These are phyloP conservation scores for Parachaetomium inaequale DNA, from an alignment of 495 filamentous ascomycete genomes.

Conservation along the genomic window DNA sequence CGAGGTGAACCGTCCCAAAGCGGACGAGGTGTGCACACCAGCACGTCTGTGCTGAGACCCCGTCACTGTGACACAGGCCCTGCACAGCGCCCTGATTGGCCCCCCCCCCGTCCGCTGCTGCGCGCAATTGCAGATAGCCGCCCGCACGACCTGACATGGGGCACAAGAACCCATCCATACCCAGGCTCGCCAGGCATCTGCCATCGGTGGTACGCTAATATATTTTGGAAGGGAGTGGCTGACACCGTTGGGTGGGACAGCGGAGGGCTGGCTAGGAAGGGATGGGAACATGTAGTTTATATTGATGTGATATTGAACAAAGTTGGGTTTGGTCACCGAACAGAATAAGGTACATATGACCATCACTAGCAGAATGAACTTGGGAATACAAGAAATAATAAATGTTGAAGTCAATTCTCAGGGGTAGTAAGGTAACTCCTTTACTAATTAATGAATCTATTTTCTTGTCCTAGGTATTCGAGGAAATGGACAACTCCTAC, in stretches of 20 bases:
- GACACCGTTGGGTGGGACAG: not conserved
- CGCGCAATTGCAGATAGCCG: slow-evolving; percentile 23
- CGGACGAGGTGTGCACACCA: slow-evolving; percentile 3
- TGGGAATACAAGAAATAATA: no score
- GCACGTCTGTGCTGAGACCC: not conserved
- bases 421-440: no score
- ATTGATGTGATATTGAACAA: no score
- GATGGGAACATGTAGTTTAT: no score
- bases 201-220: not conserved
- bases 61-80: slow-evolving; percentile 8
- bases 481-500: no score
- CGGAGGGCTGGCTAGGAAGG: no score
- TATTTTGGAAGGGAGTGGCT: not conserved
- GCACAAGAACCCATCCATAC: not conserved
- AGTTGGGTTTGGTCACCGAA: no score
- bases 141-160: slow-evolving; percentile 7
- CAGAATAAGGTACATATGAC: no score
- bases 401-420: no score
- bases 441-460: no score
- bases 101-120: not conserved
- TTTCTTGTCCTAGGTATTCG: no score
- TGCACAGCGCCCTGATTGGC: slow-evolving; percentile 12
- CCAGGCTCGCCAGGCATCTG: not conserved
- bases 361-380: no score
- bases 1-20: not conserved